Percentiles rank a stretch among this genome's conserved stretches.
Evolutionary conservation across 2,329 filamentous ascomycete genomes (phyloP).

Genomic region (Trichoderma atroviride): DNA sequence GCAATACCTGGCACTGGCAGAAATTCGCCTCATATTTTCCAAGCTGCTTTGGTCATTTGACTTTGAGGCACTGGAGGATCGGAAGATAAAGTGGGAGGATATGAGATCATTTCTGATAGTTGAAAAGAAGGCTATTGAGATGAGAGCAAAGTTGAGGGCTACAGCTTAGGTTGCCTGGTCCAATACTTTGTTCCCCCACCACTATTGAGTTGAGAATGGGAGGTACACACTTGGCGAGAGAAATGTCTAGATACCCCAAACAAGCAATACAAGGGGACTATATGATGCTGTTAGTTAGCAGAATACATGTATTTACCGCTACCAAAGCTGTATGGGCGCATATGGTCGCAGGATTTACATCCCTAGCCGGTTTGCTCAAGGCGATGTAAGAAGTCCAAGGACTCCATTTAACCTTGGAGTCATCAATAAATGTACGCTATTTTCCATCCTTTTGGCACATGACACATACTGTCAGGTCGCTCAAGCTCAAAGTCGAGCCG

Average conservation of each 20-base stretch:
- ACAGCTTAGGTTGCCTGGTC: background rate
- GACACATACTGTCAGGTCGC: conserved; percentile 35
- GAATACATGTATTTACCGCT: background rate
- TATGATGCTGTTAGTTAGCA: background rate
- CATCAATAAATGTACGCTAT: background rate
- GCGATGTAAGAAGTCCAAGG: background rate
- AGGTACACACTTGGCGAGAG: background rate
- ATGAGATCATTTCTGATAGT: conserved; percentile 16
- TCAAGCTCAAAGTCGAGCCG: conserved; percentile 32
- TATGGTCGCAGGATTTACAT: background rate
- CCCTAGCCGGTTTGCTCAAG: background rate
- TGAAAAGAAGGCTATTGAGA: conserved; percentile 19
- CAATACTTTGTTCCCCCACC: background rate
- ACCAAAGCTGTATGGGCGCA: background rate
- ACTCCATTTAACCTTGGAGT: background rate
- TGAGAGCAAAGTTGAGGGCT: background rate
- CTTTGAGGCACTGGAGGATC: conserved; percentile 18
- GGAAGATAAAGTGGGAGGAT: conserved; percentile 20
- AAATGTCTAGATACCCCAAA: background rate
- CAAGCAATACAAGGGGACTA: background rate
- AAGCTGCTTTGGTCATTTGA: conserved; percentile 28
- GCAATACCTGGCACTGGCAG: conserved; percentile 22
- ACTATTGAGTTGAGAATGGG: background rate
- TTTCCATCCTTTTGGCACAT: conserved; percentile 31
- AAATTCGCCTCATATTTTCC: conserved; percentile 26